Base-by-base conservation (phyloP, 2,329 filamentous ascomycete genomes). In the Neofusicoccum umdonicola region DNA sequence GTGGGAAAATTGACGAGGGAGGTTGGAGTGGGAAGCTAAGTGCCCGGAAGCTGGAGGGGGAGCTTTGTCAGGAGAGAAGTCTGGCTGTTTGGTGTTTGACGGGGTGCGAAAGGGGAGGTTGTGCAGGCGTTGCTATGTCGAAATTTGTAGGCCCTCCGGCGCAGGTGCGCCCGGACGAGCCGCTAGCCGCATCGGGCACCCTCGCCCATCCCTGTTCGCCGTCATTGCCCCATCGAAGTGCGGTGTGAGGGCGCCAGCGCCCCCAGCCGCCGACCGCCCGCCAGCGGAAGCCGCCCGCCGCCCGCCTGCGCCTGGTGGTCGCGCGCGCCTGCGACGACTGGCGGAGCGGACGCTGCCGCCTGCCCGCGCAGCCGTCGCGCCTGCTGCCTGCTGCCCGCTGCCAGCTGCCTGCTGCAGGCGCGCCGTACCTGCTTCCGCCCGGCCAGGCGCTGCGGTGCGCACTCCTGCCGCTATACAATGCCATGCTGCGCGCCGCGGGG, bases 1-100 rank as follows among this genome's bases (percentile, higher is more conserved):
- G 80, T 71, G 75, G 80, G 80, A 81, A 77, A 72, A 74, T 83
- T 82, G 80, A 78, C 77, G 79, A 82, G 80, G 77, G 80, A 78
- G 80, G 80, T 80, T 77, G 76, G 68, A 47, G 71, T 81, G 81
- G 80, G 80, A 78, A 82, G 81, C 81, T 83, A 82, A 72, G 76
- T 75, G 77, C 77, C 77, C 77, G 77, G 69, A 66, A 72, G 71
- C 70, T 63, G 61, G 61, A 52, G 60, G 42, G 34, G 35, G 42
- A 64, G 42, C 62, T 57, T 56, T 45, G 62, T 64, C 62, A 58
- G 44, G 44, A 41, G 42, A 35, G 51, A 41, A 52, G 48, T 64
- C 62, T 64, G 62, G 62, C 62, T 64, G 62, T 64, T 64, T 64
- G 62, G 52, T 64, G 62, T 64, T 64, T 58, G 62, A 64, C 52